Conservation (phyloP, 352 stramenopile genomes). For the Globisporangium lucens region DNA sequence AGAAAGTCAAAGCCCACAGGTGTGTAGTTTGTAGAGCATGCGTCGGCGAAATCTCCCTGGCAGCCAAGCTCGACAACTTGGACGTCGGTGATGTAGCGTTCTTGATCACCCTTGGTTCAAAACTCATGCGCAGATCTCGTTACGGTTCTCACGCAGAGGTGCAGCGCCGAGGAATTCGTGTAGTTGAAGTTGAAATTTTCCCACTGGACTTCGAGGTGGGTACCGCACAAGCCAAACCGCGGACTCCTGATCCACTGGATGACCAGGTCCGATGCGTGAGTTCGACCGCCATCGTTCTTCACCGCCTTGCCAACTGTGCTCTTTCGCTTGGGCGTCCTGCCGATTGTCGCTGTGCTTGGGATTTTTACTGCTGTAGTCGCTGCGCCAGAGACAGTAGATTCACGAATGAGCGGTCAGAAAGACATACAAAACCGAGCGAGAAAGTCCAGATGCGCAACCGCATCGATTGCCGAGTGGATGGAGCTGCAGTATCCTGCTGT, state of each 20-base stretch:
- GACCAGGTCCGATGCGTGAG: background rate
- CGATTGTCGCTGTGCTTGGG: background rate
- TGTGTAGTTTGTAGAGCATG: background rate
- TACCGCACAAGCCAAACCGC: slow-evolving; percentile 1
- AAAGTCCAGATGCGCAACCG: background rate
- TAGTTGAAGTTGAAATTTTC: slow-evolving; percentile 5
- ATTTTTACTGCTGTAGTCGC: background rate
- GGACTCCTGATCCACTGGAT: background rate
- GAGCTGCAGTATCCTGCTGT: background rate
- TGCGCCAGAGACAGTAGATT: background rate
- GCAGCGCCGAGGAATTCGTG: background rate
- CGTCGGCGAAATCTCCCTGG: background rate
- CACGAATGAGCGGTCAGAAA: background rate
- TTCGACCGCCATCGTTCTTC: background rate
- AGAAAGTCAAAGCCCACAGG: background rate
- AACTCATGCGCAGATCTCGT: background rate
- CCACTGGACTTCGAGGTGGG: slow-evolving; percentile 1
- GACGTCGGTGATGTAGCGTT: background rate
- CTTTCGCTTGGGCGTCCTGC: background rate
- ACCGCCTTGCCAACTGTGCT: background rate
- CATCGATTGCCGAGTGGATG: background rate
- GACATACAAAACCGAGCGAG: background rate
- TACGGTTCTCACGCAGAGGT: background rate
- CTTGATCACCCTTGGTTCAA: background rate
- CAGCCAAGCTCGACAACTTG: background rate